Conservation (phyloP, 2,329 filamentous ascomycete genomes). For the Talaromyces sp. region DNA sequence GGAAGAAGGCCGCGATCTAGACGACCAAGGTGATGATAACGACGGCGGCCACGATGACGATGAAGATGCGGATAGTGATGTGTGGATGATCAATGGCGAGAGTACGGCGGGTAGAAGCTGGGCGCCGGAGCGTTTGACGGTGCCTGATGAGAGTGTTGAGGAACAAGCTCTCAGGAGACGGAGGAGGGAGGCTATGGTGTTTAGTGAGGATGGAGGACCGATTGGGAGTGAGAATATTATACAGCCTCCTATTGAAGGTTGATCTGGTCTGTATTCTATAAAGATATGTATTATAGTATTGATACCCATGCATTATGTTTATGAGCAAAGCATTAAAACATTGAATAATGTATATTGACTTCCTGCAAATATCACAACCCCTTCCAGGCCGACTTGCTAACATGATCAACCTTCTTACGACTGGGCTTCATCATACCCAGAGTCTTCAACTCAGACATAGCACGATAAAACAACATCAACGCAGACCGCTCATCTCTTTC, state of each 20-base stretch:
- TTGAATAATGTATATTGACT: not conserved
- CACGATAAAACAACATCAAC: constrained; percentile 79
- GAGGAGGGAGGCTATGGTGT: constrained; percentile 83
- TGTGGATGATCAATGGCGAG: constrained; percentile 54
- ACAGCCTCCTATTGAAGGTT: constrained; percentile 51
- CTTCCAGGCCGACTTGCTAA: constrained; percentile 79
- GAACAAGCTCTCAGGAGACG: constrained; percentile 73
- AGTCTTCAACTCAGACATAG: constrained; percentile 77
- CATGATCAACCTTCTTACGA: constrained; percentile 87
- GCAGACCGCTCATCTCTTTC: constrained; percentile 34
- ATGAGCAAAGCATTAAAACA: not conserved
- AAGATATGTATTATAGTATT: constrained; percentile 25
- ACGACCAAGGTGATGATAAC: constrained; percentile 21
- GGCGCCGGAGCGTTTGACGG: constrained; percentile 32
- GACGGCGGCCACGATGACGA: constrained; percentile 55
- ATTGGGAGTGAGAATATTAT: constrained; percentile 76
- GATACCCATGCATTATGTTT: constrained; percentile 31
- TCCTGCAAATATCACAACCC: constrained; percentile 48
- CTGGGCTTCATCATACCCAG: constrained; percentile 87
- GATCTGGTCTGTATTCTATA: not conserved
- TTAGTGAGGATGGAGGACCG: constrained; percentile 79
- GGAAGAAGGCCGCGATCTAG: constrained; percentile 47
- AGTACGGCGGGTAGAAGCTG: constrained; percentile 48
- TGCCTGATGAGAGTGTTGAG: constrained; percentile 35
- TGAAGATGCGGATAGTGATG: constrained; percentile 51